Evolutionary conservation across 148 eudicot genomes (phyloP), one percentile per base, ranked within the genome.

Genomic region (Cornus florida): DNA sequence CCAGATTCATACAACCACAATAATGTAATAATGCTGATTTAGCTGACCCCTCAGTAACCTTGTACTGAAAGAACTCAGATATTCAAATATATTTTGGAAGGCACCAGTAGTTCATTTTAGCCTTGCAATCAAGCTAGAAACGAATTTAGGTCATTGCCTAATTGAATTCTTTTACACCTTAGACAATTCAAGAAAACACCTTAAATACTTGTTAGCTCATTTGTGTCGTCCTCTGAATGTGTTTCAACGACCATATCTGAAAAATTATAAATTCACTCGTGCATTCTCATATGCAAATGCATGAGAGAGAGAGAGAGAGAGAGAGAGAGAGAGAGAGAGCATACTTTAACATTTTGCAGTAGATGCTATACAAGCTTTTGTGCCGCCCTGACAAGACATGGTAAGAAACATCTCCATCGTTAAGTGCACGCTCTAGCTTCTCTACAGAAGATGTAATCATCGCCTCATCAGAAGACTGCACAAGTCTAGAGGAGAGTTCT

Each of bases 341-440:
- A 66, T 92, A 95, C 99, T 92, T 96, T 59, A 88, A 76, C 99
- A 94, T 96, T 84, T 96, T 96, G 83, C 89, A 75, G 71, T 96
- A 89, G 82, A 94, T 92, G 84, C 97, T 91, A 74, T 90, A 96
- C 83, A 94, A 84, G 91, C 98, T 93, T 82, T 96, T 96, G 89
- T 96, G 98, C 70, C 99, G 87, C 75, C 95, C 99, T 17, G 91
- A 92, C 66, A 94, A 77, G 69, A 73, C 90, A 73, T 86, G 86
- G 77, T 83, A 90, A 16, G 90, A 83, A 79, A 96, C 82, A 53
- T 77, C 86, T 66, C 84, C 92, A 72, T 77, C 88, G 75, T 84
- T 89, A 56, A 96, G 90, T 71, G 91, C 97, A 77, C 86, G 83
- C 79, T 89, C 88, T 48, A 96, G 76, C 83, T 91, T 92, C 77